These are phyloP conservation scores for Asterochloris erici DNA, from an alignment of 139 green algal genomes.

Conservation along the genomic window DNA sequence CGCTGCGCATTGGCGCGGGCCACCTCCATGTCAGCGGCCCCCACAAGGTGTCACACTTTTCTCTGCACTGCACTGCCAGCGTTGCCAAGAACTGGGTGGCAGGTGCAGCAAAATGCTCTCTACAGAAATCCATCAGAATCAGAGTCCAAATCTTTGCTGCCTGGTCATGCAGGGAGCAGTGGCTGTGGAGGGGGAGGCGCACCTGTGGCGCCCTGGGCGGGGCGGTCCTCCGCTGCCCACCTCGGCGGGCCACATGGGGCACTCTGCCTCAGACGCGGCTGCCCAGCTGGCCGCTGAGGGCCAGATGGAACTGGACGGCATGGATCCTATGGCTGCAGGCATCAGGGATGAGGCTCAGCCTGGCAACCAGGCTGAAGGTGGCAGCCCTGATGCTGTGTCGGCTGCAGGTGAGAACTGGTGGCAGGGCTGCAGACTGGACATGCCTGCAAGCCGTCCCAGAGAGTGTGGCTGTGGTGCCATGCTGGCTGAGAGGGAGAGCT, in stretches of 20 bases:
- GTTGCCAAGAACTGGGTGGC: background rate
- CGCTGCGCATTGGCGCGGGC: too few species aligned
- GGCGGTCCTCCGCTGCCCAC: too few species aligned
- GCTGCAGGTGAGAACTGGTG: background rate
- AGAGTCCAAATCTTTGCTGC: background rate
- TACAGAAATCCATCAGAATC: background rate
- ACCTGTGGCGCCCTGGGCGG: conserved; percentile 35
- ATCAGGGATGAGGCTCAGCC: background rate
- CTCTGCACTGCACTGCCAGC: background rate
- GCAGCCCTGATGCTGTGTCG: background rate
- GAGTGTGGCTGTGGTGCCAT: too few species aligned
- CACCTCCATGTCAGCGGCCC: too few species aligned
- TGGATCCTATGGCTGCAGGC: background rate
- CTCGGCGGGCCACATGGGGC: too few species aligned
- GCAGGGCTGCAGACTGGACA: too few species aligned
- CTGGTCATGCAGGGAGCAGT: conserved; percentile 41
- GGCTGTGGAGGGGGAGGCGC: conserved; percentile 56
- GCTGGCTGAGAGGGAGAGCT: too few species aligned
- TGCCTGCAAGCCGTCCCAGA: too few species aligned
- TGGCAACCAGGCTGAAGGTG: background rate
- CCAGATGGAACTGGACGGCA: background rate
- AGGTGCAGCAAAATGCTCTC: background rate
- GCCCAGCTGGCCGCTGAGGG: background rate
- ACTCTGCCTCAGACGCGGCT: background rate
- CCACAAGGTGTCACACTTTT: too few species aligned